phyloP scores from a whole-genome alignment of 257 asterid genomes.

The Agastache rugosa region DNA sequence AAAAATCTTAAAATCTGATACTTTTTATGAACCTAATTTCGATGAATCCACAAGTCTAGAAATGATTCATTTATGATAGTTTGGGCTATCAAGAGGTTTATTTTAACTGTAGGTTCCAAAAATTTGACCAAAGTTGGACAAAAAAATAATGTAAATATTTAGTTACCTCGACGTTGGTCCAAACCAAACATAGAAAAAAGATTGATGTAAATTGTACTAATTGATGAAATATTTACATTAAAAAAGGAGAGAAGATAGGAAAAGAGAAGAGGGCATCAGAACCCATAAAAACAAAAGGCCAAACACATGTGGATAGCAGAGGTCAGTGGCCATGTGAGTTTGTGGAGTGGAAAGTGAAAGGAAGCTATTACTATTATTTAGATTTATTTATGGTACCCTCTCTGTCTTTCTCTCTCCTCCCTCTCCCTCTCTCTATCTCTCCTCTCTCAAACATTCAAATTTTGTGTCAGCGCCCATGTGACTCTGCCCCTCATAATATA shows the following conservation, averaged over 20 bases:
- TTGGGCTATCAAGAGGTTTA: neutral
- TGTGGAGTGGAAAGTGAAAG: slow-evolving; percentile 53
- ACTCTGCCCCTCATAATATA: slow-evolving; percentile 46
- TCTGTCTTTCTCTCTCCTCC: slow-evolving; percentile 11
- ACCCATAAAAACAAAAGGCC: slow-evolving; percentile 48
- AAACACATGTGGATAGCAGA: slow-evolving; percentile 43
- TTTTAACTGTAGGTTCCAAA: neutral
- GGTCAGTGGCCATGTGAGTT: slow-evolving; percentile 47
- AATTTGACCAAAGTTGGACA: neutral
- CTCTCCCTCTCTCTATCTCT: neutral
- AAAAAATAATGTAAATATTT: neutral
- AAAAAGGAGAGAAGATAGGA: slow-evolving; percentile 19
- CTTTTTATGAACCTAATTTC: neutral
- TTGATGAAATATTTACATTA: neutral
- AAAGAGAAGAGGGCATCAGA: slow-evolving; percentile 31
- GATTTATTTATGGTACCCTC: slow-evolving; percentile 30
- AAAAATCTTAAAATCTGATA: neutral
- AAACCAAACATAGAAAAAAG: neutral
- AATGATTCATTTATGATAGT: slow-evolving; percentile 3
- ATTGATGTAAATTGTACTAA: neutral
- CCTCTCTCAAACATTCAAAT: slow-evolving; percentile 28
- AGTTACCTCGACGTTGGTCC: neutral
- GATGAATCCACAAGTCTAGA: slow-evolving; percentile 1
- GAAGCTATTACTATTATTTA: slow-evolving; percentile 42
- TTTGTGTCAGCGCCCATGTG: slow-evolving; percentile 57